These are phyloP conservation scores for Huntiella savannae DNA, from an alignment of 2,329 filamentous ascomycete genomes.

Conservation along the genomic window DNA sequence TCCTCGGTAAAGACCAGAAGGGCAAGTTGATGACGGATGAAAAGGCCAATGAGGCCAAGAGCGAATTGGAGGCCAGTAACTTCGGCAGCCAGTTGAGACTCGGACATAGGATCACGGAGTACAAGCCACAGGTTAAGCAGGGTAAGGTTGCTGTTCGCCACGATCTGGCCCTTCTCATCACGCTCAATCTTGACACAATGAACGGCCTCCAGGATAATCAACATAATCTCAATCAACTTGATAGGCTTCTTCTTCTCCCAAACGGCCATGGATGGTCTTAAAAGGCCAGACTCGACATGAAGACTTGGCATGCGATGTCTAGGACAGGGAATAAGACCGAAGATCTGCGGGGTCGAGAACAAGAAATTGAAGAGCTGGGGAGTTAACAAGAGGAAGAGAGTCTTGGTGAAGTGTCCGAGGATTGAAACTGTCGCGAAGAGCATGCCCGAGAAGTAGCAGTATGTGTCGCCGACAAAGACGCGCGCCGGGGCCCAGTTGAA, in stretches of 20 bases:
- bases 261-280: constrained; percentile 70
- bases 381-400: constrained; percentile 70
- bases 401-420: constrained; percentile 95
- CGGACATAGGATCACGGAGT: constrained; percentile 78
- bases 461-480: constrained; percentile 95
- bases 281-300: constrained; percentile 63
- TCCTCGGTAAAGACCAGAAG: constrained; percentile 79
- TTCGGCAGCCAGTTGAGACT: constrained; percentile 65
- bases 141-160: constrained; percentile 76
- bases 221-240: constrained; percentile 36
- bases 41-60: constrained; percentile 64
- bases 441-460: constrained; percentile 99
- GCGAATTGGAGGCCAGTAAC: constrained; percentile 59
- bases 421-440: constrained; percentile 95
- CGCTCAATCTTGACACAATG: constrained; percentile 48
- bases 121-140: constrained; percentile 92
- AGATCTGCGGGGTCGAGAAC: constrained; percentile 83
- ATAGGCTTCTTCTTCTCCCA: constrained; percentile 55
- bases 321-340: constrained; percentile 76
- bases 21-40: constrained; percentile 70
- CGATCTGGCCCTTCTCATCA: constrained; percentile 49
- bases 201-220: constrained; percentile 52
- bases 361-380: constrained; percentile 94
- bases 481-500: constrained; percentile 95
- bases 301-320: constrained; percentile 80